Conservation (phyloP, 352 stramenopile species). For the Phytophthora hybrid region DNA sequence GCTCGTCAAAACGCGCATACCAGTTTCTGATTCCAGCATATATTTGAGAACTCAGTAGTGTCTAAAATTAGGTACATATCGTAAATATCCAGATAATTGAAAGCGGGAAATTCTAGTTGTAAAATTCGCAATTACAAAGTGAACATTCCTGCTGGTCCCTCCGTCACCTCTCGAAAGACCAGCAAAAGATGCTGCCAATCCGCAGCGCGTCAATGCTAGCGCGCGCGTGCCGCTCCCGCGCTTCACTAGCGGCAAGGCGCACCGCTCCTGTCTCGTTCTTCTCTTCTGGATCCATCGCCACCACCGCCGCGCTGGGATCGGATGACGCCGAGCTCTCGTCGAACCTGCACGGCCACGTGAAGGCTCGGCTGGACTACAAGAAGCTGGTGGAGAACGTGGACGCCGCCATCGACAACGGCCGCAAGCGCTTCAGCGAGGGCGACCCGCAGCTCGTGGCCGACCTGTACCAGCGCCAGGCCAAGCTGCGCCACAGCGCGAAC, state of each 20-base stretch:
- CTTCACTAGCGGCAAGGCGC: neutral
- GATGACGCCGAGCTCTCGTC: slow-evolving; percentile 36
- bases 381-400: slow-evolving; percentile 70
- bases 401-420: slow-evolving; percentile 60
- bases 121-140: no score
- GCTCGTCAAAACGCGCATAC: no score
- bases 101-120: no score
- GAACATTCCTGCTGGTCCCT: no score
- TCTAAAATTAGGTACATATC: no score
- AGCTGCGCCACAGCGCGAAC: slow-evolving; percentile 65
- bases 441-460: slow-evolving; percentile 70
- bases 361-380: slow-evolving; percentile 83
- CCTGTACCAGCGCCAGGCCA: slow-evolving; percentile 70
- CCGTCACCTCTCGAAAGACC: neutral
- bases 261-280: neutral
- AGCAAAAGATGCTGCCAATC: slow-evolving; percentile 20
- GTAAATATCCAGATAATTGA: no score
- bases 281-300: slow-evolving; percentile 20
- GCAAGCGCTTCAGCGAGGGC: slow-evolving; percentile 72
- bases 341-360: slow-evolving; percentile 64
- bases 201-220: slow-evolving; percentile 10
- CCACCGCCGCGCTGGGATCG: slow-evolving; percentile 7
- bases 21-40: no score
- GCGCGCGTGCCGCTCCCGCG: slow-evolving; percentile 11
- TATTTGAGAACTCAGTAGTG: no score